phyloP scores from a whole-genome alignment of 306 rosid genomes.

The Corylus americana region DNA sequence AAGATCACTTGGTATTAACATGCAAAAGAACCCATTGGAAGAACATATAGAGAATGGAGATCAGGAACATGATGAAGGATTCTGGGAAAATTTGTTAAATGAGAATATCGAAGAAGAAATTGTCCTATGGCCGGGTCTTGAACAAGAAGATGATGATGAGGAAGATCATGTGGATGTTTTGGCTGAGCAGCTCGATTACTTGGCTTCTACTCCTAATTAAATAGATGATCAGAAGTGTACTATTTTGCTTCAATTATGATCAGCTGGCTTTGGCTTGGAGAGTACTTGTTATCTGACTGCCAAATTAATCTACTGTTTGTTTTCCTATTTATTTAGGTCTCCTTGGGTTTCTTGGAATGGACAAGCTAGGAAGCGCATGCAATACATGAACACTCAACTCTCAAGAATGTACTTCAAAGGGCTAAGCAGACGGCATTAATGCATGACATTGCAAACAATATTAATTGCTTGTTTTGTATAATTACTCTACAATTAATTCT shows the following conservation, averaged over 20 bases:
- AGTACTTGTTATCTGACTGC: no score
- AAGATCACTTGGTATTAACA: slow-evolving; percentile 15
- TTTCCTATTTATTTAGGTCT: neutral
- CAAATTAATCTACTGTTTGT: no score
- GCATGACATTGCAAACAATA: neutral
- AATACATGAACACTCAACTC: neutral
- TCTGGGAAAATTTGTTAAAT: slow-evolving; percentile 60
- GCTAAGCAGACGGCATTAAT: neutral
- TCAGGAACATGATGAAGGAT: slow-evolving; percentile 31
- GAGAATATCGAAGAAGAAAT: slow-evolving; percentile 33
- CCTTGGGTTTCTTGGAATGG: neutral
- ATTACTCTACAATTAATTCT: neutral
- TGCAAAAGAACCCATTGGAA: slow-evolving; percentile 13
- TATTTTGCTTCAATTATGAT: no score
- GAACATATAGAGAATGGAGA: slow-evolving; percentile 13
- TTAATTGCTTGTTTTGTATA: neutral
- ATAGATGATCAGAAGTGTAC: neutral
- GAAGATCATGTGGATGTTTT: slow-evolving; percentile 47
- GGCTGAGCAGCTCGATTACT: slow-evolving; percentile 49
- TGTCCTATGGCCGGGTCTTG: slow-evolving; percentile 6
- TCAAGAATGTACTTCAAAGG: neutral
- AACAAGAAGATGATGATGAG: slow-evolving; percentile 28
- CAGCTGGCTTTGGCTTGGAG: no score
- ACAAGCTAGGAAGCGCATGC: neutral
- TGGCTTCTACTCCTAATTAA: slow-evolving; percentile 44